Evolutionary conservation across 1,139 yeast species (phyloP), one percentile per base, ranked within the genome.

Genomic region (Protomyces inouyei): DNA sequence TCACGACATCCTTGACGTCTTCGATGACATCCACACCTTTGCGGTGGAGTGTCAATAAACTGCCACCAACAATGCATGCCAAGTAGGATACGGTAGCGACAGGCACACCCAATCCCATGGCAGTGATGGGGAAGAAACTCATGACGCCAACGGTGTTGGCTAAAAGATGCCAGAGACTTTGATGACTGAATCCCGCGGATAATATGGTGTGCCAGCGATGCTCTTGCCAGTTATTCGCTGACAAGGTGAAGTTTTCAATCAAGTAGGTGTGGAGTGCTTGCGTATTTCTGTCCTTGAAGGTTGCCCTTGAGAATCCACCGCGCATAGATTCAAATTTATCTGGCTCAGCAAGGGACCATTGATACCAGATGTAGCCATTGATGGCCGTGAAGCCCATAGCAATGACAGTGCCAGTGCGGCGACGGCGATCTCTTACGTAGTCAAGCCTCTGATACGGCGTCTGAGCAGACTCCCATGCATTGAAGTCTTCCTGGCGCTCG

Each of bases 81-180:
- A 59, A 40, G 23, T 59, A 59, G 3, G 21, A 48, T 9, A 43
- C 12, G 12, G 46, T 37, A 23, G 57, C 40, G 4, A 55, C 18
- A 16, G 40, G 35, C 21, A 52, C 48, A 1, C 63, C 63, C 23
- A 59, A 14, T 16, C 57, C 52, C 14, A 38, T 52, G n/a, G 57
- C 28, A 14, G 52, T 52, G 14, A 55, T 51, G 8, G 63, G 63
- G n/a, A 38, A 52, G 53, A 59, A 59, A 8, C 57, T 52, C 8
- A 59, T 51, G 14, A 59, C 36, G 43, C 63, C 63, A n/a, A 59
- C 38, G 8, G 63, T 59, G 45, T 59, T 59, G 12, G 57, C 63
- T n/a, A 43, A 9, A 18, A 59, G 35, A 55, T 59, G 63, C 63
- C 63, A 59, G 14, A 59, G 14, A 8, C 52, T 40, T 10, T 52